Conservation (phyloP, 2,329 filamentous ascomycete genomes). For the Didymella pinodella region DNA sequence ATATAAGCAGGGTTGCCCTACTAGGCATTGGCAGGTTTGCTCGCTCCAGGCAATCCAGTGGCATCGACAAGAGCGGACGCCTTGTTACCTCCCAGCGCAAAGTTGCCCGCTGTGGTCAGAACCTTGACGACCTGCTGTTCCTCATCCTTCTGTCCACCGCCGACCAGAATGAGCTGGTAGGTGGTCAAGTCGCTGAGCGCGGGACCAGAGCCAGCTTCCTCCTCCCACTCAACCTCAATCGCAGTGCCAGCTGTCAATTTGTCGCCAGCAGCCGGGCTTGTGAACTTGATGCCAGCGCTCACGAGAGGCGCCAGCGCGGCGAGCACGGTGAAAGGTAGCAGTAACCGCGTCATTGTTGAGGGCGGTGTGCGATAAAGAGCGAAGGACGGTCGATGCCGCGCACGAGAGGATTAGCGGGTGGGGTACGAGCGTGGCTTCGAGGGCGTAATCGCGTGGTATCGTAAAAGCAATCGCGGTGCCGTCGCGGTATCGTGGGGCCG, state of each 20-base stretch:
- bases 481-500: neutral
- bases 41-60: constrained; percentile 32
- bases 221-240: constrained; percentile 65
- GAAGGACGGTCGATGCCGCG: neutral
- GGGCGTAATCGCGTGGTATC: neutral
- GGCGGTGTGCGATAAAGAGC: neutral
- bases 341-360: constrained; percentile 37
- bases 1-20: constrained; percentile 46
- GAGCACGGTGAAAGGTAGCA: constrained; percentile 40
- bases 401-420: constrained; percentile 1
- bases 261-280: constrained; percentile 60
- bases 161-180: constrained; percentile 67
- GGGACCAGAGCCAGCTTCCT: constrained; percentile 63
- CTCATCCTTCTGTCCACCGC: constrained; percentile 57
- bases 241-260: constrained; percentile 59
- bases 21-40: constrained; percentile 62
- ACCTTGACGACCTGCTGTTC: constrained; percentile 24
- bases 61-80: constrained; percentile 42
- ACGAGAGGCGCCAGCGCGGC: constrained; percentile 53
- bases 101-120: constrained; percentile 55
- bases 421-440: neutral
- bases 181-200: constrained; percentile 59
- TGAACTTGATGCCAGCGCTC: constrained; percentile 64
- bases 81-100: constrained; percentile 55
- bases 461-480: neutral